Evolutionary conservation across 257 asterid species (phyloP).

Genomic region (Nicotiana attenuata): DNA sequence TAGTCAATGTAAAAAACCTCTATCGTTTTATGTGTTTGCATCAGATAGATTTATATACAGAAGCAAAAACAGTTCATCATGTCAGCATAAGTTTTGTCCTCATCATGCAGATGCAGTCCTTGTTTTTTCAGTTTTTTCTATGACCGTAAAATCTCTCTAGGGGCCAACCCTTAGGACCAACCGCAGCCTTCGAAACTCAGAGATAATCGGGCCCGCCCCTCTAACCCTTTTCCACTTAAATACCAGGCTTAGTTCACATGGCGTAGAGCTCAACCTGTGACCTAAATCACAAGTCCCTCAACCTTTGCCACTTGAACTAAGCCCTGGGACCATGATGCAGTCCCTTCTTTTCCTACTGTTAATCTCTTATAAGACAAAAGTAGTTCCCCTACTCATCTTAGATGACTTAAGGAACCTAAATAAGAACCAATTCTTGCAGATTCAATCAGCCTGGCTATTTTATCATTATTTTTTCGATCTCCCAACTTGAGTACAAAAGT

Average conservation of each 20-base stretch:
- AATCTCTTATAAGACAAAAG: not conserved
- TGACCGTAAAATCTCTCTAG: too few relatives aligned
- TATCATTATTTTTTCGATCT: constrained; percentile 3
- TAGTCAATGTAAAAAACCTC: too few relatives aligned
- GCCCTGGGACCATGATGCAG: not conserved
- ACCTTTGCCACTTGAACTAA: too few relatives aligned
- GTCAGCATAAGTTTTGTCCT: not conserved
- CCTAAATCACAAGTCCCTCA: too few relatives aligned
- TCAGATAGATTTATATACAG: not conserved
- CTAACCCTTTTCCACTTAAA: too few relatives aligned
- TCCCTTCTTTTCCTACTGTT: not conserved
- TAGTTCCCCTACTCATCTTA: not conserved
- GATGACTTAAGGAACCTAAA: not conserved
- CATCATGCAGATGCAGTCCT: not conserved
- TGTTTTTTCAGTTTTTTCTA: too few relatives aligned
- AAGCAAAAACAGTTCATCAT: not conserved
- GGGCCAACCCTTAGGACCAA: too few relatives aligned
- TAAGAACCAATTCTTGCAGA: not conserved
- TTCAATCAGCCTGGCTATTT: not conserved
- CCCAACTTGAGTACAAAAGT: not conserved
- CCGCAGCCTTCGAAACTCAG: too few relatives aligned
- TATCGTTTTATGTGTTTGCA: not conserved
- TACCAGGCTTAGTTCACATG: too few relatives aligned
- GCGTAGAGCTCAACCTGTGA: too few relatives aligned
- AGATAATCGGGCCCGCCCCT: too few relatives aligned